phyloP scores from a whole-genome alignment of 352 stramenopile species.

The Pythium pectinolyticum region DNA sequence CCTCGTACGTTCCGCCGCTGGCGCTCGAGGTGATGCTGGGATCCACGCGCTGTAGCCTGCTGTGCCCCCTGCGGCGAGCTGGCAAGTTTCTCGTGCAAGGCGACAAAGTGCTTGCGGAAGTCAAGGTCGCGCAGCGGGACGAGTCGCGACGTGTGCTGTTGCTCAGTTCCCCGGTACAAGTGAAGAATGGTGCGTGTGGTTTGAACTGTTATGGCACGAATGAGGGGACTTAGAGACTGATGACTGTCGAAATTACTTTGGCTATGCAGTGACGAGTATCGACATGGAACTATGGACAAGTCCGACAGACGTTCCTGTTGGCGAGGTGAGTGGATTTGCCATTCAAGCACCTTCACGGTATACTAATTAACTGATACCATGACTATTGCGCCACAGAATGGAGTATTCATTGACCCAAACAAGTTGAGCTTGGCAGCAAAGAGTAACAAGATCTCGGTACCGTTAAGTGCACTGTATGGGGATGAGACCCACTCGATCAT shows the following conservation, averaged over 20 bases:
- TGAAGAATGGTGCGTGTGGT: constrained; percentile 73
- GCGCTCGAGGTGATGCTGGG: constrained; percentile 85
- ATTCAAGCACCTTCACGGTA: not conserved
- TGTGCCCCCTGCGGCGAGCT: constrained; percentile 80
- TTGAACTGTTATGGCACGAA: not conserved
- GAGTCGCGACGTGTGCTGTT: constrained; percentile 82
- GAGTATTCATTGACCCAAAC: constrained; percentile 36
- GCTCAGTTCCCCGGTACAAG: constrained; percentile 83
- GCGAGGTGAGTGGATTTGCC: constrained; percentile 39
- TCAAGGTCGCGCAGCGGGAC: constrained; percentile 86
- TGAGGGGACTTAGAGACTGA: not conserved
- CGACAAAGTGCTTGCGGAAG: constrained; percentile 81
- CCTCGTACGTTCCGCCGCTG: constrained; percentile 82
- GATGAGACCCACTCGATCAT: constrained; percentile 80
- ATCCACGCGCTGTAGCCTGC: constrained; percentile 60
- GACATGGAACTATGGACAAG: constrained; percentile 84
- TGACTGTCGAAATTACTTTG: not conserved
- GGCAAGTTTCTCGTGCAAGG: constrained; percentile 89
- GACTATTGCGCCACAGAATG: constrained; percentile 27
- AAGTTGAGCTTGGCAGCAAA: constrained; percentile 55
- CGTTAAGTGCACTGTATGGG: constrained; percentile 77
- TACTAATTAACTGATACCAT: not conserved
- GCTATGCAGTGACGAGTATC: constrained; percentile 69
- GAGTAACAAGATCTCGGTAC: constrained; percentile 83
- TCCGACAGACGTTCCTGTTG: constrained; percentile 45